Percentiles rank a stretch among this genome's conserved stretches.
Evolutionary conservation across 2,329 filamentous ascomycete species (phyloP).

Genomic region (Cordyceps fumosorosea): DNA sequence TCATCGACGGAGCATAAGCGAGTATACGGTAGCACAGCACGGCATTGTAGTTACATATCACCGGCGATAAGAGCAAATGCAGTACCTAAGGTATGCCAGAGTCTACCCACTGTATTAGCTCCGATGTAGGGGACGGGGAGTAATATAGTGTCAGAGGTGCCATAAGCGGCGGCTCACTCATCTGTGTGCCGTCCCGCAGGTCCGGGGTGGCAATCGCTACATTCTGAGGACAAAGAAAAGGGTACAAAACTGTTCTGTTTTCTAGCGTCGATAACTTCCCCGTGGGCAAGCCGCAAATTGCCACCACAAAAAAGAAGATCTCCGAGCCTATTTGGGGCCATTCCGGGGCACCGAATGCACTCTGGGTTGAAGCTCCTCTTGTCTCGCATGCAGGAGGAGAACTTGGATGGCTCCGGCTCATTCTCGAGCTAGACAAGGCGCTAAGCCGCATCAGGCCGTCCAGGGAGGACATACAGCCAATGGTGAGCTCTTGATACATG

Average conservation of each 20-base stretch:
- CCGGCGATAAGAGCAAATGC: background rate
- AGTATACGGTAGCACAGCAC: no score
- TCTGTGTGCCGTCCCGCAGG: background rate
- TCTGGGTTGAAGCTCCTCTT: background rate
- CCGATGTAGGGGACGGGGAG: slow-evolving; percentile 2
- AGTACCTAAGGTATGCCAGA: background rate
- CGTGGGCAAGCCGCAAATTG: background rate
- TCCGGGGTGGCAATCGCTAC: background rate
- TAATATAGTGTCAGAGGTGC: slow-evolving; percentile 10
- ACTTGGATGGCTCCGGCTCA: slow-evolving; percentile 11
- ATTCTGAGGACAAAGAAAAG: background rate
- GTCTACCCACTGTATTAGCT: slow-evolving; percentile 3
- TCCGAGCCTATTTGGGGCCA: background rate
- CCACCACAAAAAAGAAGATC: background rate
- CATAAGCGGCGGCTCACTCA: slow-evolving; percentile 10
- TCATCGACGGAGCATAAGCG: no score
- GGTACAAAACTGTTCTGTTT: background rate
- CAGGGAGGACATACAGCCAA: background rate
- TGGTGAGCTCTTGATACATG: background rate
- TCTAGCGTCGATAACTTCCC: slow-evolving; percentile 7
- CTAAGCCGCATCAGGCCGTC: background rate
- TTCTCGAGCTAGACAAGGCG: slow-evolving; percentile 10
- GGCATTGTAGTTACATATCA: no score
- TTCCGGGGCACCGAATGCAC: background rate
- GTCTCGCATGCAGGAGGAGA: background rate